Conservation (phyloP, 106 monocot genomes). For the Apostasia shenzhenica region DNA sequence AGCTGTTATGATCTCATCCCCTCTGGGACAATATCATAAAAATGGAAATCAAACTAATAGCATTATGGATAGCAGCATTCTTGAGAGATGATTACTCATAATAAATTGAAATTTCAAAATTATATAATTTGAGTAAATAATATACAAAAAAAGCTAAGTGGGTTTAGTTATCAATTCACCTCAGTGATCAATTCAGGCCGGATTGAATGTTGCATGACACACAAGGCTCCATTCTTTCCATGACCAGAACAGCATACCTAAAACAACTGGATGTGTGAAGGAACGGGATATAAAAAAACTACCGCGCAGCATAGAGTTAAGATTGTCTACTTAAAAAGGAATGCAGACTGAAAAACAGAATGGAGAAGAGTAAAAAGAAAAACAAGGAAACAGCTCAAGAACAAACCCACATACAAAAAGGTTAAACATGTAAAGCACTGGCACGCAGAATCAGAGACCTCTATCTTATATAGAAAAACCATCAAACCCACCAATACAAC, state of each 20-base stretch:
- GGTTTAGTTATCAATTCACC: conserved; percentile 23
- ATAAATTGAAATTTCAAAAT: too few relatives aligned
- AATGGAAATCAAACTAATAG: too few relatives aligned
- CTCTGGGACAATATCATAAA: too few relatives aligned
- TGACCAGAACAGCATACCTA: conserved; percentile 94
- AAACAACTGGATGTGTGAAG: neutral
- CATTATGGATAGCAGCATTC: too few relatives aligned
- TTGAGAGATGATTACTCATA: too few relatives aligned
- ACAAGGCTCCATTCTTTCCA: conserved; percentile 94
- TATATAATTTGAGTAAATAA: too few relatives aligned
- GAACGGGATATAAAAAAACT: neutral
- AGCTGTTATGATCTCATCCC: too few relatives aligned
- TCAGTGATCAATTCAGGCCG: conserved; percentile 91
- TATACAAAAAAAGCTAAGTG: too few relatives aligned
- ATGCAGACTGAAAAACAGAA: neutral
- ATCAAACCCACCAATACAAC: too few relatives aligned
- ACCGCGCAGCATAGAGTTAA: neutral
- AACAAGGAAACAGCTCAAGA: neutral
- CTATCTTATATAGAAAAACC: too few relatives aligned
- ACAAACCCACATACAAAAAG: neutral
- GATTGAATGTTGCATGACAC: conserved; percentile 84
- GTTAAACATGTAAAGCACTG: neutral
- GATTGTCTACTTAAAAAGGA: neutral
- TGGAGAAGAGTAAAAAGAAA: neutral
- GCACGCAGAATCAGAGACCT: too few relatives aligned